Evolutionary conservation across 345 rosid genomes (phyloP).

Genomic region (Viola odorata): DNA sequence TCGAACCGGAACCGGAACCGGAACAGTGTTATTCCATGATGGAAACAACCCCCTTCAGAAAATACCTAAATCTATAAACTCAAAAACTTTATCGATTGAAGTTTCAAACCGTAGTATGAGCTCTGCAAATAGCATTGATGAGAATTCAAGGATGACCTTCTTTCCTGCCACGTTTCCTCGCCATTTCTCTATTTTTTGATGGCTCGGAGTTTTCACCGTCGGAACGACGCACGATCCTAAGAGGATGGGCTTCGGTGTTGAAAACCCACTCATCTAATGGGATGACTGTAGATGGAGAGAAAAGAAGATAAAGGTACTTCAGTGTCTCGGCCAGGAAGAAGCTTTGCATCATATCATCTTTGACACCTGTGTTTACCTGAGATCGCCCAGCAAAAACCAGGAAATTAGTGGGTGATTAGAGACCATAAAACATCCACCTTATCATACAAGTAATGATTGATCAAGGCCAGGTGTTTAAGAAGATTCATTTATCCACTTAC

Average conservation of each 20-base stretch:
- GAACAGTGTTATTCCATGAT: not conserved
- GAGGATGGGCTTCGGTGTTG: constrained; percentile 95
- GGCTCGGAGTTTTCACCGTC: not conserved
- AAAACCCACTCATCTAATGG: constrained; percentile 96
- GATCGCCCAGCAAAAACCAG: not conserved
- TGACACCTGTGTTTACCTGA: constrained; percentile 78
- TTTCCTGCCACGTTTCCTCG: constrained; percentile 11
- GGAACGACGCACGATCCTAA: constrained; percentile 42
- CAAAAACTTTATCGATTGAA: not conserved
- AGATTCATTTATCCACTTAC: constrained; percentile 34
- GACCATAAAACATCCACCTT: not conserved
- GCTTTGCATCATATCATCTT: constrained; percentile 97
- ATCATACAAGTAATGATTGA: not conserved
- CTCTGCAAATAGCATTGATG: not conserved
- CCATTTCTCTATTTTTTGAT: constrained; percentile 2
- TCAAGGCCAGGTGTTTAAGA: not conserved
- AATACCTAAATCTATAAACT: not conserved
- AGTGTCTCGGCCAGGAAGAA: constrained; percentile 96
- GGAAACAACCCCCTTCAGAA: not conserved
- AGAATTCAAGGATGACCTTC: constrained; percentile 10
- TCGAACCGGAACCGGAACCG: too few species aligned
- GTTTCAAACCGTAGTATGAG: not conserved
- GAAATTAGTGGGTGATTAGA: not conserved
- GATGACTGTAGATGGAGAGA: constrained; percentile 75
- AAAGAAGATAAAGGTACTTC: constrained; percentile 81